Evolutionary conservation across 2,329 filamentous ascomycete genomes (phyloP), one percentile per base, ranked within the genome.

Genomic region (Metarhizium rileyi): DNA sequence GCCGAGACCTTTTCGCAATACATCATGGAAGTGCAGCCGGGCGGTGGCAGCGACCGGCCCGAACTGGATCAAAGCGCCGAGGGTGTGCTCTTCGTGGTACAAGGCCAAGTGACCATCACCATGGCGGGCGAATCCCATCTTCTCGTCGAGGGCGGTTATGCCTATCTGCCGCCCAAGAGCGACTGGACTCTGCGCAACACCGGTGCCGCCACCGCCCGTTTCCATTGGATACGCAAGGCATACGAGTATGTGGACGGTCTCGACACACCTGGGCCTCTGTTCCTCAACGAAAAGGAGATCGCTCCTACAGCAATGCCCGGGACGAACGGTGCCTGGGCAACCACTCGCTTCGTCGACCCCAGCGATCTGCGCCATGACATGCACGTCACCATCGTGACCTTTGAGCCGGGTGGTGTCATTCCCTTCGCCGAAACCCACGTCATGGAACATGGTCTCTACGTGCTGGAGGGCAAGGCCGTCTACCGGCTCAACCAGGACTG

Each of bases 361-460:
- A 5, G 22, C 8, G 49, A 51, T 18, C 41, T 51, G 23, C 45
- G 49, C 8, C 49, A 51, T 30, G 49, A 51, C 41, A 51, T 51
- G 49, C 49, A 51, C 16, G 49, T 51, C 20, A 51, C 9, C 33
- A 45, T 51, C 10, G 49, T 51, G 9, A 51, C 49, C 1, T 48
- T 51, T 26, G 38, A 48, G 45, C 49, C 49, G 3, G 49, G 49
- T 14, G 49, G 30, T 9, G 49, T 51, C 8, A 51, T 51, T 16
- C 49, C 49, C 9, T 51, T 51, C 28, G 49, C 49, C 4, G 49
- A 51, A 40, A 51, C 49, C 14, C 49, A 51, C 41, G 49, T 51
- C 25, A 51, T 51, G 49, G 49, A 51, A 46, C 49, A 51, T 16
- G 49, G 49, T 1, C 49, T 51, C n/a, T 51, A 51, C 12, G 49